Evolutionary conservation across 169 alveolate species (phyloP).

Genomic region (Plasmodium malariae): DNA sequence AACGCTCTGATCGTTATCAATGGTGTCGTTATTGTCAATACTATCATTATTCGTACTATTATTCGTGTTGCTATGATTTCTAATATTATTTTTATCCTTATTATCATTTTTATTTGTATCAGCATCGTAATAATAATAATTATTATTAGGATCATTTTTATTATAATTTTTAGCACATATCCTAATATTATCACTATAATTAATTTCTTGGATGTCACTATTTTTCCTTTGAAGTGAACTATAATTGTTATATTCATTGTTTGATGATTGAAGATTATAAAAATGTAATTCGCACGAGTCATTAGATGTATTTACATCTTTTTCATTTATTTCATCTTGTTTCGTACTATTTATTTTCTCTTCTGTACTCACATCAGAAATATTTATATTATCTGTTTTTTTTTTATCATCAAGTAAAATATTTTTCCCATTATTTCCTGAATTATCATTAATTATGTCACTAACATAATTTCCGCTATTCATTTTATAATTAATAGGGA

Average conservation of each 20-base stretch:
- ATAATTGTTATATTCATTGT: conserved; percentile 13
- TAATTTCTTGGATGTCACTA: background rate
- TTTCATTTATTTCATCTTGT: conserved; percentile 2
- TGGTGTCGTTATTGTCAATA: conserved; percentile 18
- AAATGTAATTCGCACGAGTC: conserved; percentile 5
- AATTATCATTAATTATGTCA: background rate
- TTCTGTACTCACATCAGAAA: background rate
- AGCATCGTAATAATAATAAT: conserved; percentile 18
- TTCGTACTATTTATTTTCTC: background rate
- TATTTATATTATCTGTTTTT: conserved; percentile 10
- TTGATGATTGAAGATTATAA: conserved; percentile 1
- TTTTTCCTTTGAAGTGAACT: background rate
- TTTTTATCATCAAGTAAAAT: conserved; percentile 11
- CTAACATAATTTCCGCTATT: background rate
- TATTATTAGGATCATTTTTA: background rate
- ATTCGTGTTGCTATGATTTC: conserved; percentile 23
- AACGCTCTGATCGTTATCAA: background rate
- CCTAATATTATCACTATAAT: conserved; percentile 4
- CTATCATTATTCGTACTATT: conserved; percentile 18
- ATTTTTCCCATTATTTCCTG: conserved; percentile 4
- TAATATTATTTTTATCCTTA: conserved; percentile 3
- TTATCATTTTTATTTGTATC: background rate
- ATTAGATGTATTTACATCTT: background rate
- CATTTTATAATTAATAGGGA: conserved; percentile 14
- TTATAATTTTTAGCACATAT: background rate